Evolutionary conservation across 345 rosid genomes (phyloP).

Genomic region (Populus alba): DNA sequence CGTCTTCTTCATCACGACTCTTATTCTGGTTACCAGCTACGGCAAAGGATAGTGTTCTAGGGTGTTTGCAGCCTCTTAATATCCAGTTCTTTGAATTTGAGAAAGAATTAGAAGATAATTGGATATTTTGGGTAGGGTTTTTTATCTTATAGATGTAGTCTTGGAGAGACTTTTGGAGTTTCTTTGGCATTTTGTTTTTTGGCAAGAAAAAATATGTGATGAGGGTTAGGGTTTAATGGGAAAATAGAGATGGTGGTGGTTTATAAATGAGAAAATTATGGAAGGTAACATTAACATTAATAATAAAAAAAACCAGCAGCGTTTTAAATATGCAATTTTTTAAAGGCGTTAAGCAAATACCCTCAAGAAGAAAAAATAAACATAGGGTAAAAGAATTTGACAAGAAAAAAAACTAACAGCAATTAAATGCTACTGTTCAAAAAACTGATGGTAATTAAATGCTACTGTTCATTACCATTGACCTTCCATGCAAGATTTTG

Average conservation of each 20-base stretch:
- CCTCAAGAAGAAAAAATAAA: not conserved
- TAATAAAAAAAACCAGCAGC: not conserved
- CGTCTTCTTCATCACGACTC: not conserved
- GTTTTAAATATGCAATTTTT: not conserved
- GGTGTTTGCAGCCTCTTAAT: slow-evolving; percentile 51
- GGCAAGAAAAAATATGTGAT: not conserved
- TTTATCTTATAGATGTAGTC: slow-evolving; percentile 64
- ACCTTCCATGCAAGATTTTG: no score
- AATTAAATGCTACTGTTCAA: not conserved
- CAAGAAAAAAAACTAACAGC: not conserved
- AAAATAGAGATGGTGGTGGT: not conserved
- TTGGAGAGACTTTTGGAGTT: slow-evolving; percentile 57
- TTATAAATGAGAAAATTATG: not conserved
- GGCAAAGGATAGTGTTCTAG: slow-evolving; percentile 63
- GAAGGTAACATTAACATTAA: not conserved
- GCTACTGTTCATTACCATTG: no score
- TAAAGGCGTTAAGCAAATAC: not conserved
- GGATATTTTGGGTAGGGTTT: slow-evolving; percentile 35
- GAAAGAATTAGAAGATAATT: slow-evolving; percentile 26
- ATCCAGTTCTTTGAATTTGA: slow-evolving; percentile 47
- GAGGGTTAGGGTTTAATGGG: not conserved
- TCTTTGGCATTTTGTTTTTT: slow-evolving; percentile 44
- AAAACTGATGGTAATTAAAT: not conserved
- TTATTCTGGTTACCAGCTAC: slow-evolving; percentile 11
- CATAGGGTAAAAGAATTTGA: not conserved